Percentiles rank a stretch among this genome's conserved stretches.
phyloP scores from a whole-genome alignment of 192 early-diverging fungal genomes.

The Fimicolochytrium jonesii region DNA sequence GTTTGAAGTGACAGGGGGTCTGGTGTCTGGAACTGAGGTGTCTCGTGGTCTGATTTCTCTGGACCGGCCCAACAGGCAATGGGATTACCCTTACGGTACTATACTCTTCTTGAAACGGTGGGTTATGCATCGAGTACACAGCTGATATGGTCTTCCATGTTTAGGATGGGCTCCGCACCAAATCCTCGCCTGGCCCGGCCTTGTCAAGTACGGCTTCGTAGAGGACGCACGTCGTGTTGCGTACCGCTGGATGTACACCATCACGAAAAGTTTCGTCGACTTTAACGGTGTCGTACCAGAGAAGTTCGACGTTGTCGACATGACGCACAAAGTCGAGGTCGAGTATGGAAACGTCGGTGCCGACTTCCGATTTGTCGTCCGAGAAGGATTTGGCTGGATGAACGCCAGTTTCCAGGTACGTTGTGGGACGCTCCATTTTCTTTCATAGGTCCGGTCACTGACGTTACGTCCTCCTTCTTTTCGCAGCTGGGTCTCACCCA shows the following conservation, averaged over 20 bases:
- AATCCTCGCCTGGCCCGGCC: slow-evolving; percentile 91
- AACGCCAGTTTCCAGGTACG: slow-evolving; percentile 67
- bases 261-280: slow-evolving; percentile 93
- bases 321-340: slow-evolving; percentile 87
- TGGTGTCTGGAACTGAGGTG: slow-evolving; percentile 88
- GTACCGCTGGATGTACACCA: slow-evolving; percentile 95
- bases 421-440: too few species aligned
- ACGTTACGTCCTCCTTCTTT: neutral
- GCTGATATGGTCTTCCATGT: too few species aligned
- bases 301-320: slow-evolving; percentile 91
- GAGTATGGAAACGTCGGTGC: slow-evolving; percentile 96
- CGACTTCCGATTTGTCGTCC: slow-evolving; percentile 88
- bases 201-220: slow-evolving; percentile 75
- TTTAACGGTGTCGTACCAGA: slow-evolving; percentile 94
- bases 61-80: slow-evolving; percentile 88
- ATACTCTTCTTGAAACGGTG: too few species aligned
- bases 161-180: slow-evolving; percentile 99
- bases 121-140: too few species aligned
- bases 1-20: slow-evolving; percentile 88
- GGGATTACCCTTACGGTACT: slow-evolving; percentile 75
- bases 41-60: slow-evolving; percentile 79
- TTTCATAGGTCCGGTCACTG: slow-evolving; percentile 36
- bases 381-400: slow-evolving; percentile 99
- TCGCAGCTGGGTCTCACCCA: slow-evolving; percentile 79
- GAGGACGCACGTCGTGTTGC: slow-evolving; percentile 71